Evolutionary conservation across 2,329 filamentous ascomycete species (phyloP).

Genomic region (Colletotrichum spinosum): DNA sequence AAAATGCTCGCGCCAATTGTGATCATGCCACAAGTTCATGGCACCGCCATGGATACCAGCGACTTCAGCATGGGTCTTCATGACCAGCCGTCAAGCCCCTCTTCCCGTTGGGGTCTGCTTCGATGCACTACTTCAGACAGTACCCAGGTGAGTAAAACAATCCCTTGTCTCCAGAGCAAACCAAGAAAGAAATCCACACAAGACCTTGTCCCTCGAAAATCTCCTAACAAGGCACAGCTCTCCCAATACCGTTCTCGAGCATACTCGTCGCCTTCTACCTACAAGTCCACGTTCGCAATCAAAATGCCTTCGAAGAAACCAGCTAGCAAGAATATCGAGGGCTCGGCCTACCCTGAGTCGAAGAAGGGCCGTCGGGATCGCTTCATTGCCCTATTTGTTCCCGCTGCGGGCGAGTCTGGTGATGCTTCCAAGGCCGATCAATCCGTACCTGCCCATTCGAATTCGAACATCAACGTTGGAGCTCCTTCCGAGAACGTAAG

Average conservation of each 20-base stretch:
- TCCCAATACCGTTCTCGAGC: neutral
- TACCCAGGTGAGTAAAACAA: too few relatives aligned
- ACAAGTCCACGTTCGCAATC: neutral
- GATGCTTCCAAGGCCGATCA: neutral
- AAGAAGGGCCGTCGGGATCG: slow-evolving; percentile 8
- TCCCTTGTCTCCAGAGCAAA: neutral
- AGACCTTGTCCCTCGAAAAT: neutral
- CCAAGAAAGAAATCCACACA: neutral
- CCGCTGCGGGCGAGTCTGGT: neutral
- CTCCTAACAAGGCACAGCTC: slow-evolving; percentile 4
- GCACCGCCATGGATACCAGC: too few relatives aligned
- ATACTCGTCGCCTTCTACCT: neutral
- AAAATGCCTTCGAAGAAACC: slow-evolving; percentile 16
- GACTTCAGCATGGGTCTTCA: too few relatives aligned
- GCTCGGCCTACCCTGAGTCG: neutral
- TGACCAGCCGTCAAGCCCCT: too few relatives aligned
- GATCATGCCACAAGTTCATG: too few relatives aligned
- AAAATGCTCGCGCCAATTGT: too few relatives aligned
- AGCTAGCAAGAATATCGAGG: neutral
- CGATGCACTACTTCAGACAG: too few relatives aligned
- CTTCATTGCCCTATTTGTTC: slow-evolving; percentile 22
- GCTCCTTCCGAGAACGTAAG: too few relatives aligned
- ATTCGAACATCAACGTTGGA: too few relatives aligned
- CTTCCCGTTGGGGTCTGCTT: too few relatives aligned
- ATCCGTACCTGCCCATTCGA: too few relatives aligned